phyloP scores from a whole-genome alignment of 805 yeast species.

The Wickerhamomyces alni region DNA sequence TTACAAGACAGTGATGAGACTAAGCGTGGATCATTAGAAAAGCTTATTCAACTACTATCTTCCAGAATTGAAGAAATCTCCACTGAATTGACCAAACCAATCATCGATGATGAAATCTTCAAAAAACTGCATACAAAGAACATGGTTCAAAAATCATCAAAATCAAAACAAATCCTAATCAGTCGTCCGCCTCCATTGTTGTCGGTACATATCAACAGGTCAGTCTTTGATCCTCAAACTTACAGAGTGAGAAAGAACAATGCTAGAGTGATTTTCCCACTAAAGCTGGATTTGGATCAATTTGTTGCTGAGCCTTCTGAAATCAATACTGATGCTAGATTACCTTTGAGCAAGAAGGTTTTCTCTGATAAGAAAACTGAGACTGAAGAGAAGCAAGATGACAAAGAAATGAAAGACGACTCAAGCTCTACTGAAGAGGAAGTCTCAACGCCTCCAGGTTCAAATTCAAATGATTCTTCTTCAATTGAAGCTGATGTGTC shows the following conservation, averaged over 20 bases:
- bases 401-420: conserved; percentile 8
- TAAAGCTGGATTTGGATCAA: conserved; percentile 56
- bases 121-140: conserved; percentile 67
- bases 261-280: conserved; percentile 74
- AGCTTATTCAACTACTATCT: conserved; percentile 30
- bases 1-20: background rate
- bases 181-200: conserved; percentile 79
- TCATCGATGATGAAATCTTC: conserved; percentile 76
- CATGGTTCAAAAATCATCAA: conserved; percentile 67
- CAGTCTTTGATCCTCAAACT: conserved; percentile 85
- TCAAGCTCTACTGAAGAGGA: conserved; percentile 5
- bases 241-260: conserved; percentile 80
- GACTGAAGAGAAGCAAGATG: conserved; percentile 12
- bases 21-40: conserved; percentile 12
- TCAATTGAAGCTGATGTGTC: conserved; percentile 43
- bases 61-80: conserved; percentile 44
- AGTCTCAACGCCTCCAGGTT: background rate
- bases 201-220: conserved; percentile 84
- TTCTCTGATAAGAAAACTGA: conserved; percentile 13
- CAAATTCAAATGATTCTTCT: too few relatives aligned
- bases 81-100: conserved; percentile 53
- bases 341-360: conserved; percentile 54
- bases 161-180: conserved; percentile 77
- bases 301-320: conserved; percentile 66
- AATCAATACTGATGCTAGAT: conserved; percentile 74